Conservation (phyloP, 495 filamentous ascomycete species). For the Pyrenula aspistea region DNA sequence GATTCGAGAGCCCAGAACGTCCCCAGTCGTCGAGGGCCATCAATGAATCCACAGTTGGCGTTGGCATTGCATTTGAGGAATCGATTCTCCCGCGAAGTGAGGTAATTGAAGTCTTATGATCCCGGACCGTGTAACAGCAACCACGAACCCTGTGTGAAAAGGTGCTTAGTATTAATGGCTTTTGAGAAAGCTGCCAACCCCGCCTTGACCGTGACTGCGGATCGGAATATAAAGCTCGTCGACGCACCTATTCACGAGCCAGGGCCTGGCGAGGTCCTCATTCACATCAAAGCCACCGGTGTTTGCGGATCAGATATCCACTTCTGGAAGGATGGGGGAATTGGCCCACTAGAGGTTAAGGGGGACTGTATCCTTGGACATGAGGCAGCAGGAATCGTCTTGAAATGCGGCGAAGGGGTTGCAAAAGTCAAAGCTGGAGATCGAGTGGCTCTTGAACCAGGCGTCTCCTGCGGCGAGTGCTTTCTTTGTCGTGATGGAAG, state of each 20-base stretch:
- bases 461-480: constrained; percentile 60
- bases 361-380: constrained; percentile 66
- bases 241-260: constrained; percentile 39
- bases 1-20: too few species aligned
- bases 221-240: constrained; percentile 37
- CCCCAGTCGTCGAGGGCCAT: too few species aligned
- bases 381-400: constrained; percentile 62
- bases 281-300: constrained; percentile 61
- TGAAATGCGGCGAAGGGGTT: constrained; percentile 53
- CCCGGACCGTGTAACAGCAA: too few species aligned
- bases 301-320: constrained; percentile 78
- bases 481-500: constrained; percentile 53
- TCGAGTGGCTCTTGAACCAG: constrained; percentile 71
- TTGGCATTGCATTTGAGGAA: too few species aligned
- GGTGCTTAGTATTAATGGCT: background rate
- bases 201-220: constrained; percentile 41
- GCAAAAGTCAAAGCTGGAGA: constrained; percentile 46
- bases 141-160: too few species aligned
- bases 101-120: too few species aligned
- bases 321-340: constrained; percentile 76
- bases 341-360: constrained; percentile 67
- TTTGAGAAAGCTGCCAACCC: constrained; percentile 23
- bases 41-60: too few species aligned
- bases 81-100: too few species aligned
- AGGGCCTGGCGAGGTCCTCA: constrained; percentile 49